phyloP scores from a whole-genome alignment of 164 flowering plant species.

The Magnolia sinica region DNA sequence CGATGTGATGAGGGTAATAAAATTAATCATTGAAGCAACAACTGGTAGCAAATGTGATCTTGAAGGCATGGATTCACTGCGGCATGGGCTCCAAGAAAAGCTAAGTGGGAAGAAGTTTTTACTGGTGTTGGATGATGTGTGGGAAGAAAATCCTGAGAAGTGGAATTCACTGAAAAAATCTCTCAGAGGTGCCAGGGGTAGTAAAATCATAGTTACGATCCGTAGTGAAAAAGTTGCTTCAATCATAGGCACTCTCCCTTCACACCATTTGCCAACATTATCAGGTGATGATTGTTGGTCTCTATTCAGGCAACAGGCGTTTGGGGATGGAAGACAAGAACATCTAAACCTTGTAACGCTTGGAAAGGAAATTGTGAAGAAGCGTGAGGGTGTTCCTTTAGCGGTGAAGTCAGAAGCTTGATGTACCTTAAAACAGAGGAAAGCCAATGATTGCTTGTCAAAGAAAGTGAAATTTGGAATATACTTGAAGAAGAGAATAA shows the following conservation, averaged over 20 bases:
- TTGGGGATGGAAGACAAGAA: not conserved
- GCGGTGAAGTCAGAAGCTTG: slow-evolving; percentile 10
- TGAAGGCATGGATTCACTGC: not conserved
- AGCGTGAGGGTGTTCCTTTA: slow-evolving; percentile 16
- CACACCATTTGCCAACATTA: slow-evolving; percentile 2
- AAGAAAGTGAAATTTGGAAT: slow-evolving; percentile 12
- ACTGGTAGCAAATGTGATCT: not conserved
- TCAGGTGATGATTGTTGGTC: slow-evolving; percentile 12
- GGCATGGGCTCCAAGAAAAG: not conserved
- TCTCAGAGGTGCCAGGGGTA: not conserved
- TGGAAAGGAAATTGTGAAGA: slow-evolving; percentile 9
- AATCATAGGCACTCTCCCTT: slow-evolving; percentile 5
- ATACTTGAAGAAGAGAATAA: not conserved
- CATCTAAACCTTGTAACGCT: not conserved
- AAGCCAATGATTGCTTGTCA: slow-evolving; percentile 8
- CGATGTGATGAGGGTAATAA: not conserved
- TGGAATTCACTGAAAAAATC: not conserved
- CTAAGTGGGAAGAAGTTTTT: slow-evolving; percentile 10
- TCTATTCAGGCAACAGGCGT: slow-evolving; percentile 3
- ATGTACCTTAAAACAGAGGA: slow-evolving; percentile 1
- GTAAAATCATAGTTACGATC: slow-evolving; percentile 15
- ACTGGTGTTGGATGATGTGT: slow-evolving; percentile 14
- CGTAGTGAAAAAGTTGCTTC: slow-evolving; percentile 1
- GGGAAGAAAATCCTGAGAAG: slow-evolving; percentile 4
- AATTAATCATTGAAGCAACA: not conserved